Evolutionary conservation across 2,329 filamentous ascomycete species (phyloP), one percentile per base, ranked within the genome.

Genomic region (Grosmannia penicillata): DNA sequence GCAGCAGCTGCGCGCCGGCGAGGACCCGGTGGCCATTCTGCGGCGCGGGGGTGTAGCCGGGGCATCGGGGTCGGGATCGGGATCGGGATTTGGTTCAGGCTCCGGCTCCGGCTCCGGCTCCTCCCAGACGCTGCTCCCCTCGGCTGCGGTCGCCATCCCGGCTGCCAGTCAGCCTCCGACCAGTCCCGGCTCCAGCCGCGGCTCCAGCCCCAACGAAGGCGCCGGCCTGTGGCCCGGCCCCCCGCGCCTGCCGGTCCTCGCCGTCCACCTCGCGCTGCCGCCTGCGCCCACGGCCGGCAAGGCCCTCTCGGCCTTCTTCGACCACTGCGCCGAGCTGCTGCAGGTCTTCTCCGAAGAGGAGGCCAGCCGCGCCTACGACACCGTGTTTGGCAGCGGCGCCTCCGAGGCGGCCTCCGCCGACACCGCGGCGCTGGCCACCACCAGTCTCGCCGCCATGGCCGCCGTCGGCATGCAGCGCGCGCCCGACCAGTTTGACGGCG

Each of bases 381-480:
- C 37, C 8, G 45, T 53, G 1, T 52, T 50, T 31, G 41, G 35
- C 23, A 26, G 8, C 21, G 21, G n/a, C n/a, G n/a, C n/a, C n/a
- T n/a, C n/a, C n/a, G n/a, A n/a, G n/a, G n/a, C 23, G 17, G n/a
- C 15, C 4, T 11, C 10, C 6, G 38, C 38, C 5, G 33, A 42
- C 23, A 35, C 29, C 13, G 38, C 36, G 2, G 31, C 9, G 14
- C 17, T 37, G 18, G 49, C 49, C 7, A 39, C 51, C 4, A 49
- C 52, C 29, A 53, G 50, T 25, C 31, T 57, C 4, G 47, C 46
- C 17, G 45, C 47, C 0, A 39, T 54, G 4, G 51, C 49, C 0
- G 51, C 54, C 4, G 46, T 55, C 1, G 54, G 53, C 13, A 47
- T 50, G 17, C 51, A 51, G 31, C 52, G 52, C 32, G 45, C 49